phyloP scores from a whole-genome alignment of 1,139 yeast species.

The Suhomyces yuchorum region DNA sequence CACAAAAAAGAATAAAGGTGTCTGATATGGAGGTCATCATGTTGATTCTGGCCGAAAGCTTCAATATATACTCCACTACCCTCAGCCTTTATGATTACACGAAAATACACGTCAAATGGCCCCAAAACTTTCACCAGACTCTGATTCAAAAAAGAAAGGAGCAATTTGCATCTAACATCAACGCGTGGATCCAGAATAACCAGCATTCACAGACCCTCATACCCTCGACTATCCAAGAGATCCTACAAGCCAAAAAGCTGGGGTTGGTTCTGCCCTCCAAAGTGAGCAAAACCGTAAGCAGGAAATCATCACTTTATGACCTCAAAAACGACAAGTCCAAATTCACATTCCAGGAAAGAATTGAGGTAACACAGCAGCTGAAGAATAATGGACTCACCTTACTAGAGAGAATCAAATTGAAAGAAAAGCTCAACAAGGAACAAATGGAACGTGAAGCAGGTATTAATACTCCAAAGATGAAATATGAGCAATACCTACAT shows the following conservation, averaged over 20 bases:
- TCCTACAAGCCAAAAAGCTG: constrained; percentile 7
- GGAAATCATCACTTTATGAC: constrained; percentile 15
- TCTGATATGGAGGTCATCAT: constrained; percentile 22
- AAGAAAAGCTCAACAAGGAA: constrained; percentile 17
- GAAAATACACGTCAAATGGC: constrained; percentile 16
- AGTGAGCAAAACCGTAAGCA: constrained; percentile 24
- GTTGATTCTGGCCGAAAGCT: constrained; percentile 20
- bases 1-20: constrained; percentile 20
- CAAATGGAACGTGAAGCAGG: constrained; percentile 10
- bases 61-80: constrained; percentile 18
- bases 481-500: constrained; percentile 38
- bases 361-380: constrained; percentile 24
- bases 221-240: constrained; percentile 3
- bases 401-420: constrained; percentile 35
- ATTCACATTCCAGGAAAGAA: constrained; percentile 32
- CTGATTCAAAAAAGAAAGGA: constrained; percentile 12
- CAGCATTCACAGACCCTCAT: constrained; percentile 4
- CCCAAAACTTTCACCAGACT: constrained; percentile 10
- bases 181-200: constrained; percentile 17
- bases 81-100: constrained; percentile 3
- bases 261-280: constrained; percentile 20
- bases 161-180: constrained; percentile 8
- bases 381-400: constrained; percentile 38
- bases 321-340: constrained; percentile 35
- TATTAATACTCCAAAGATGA: constrained; percentile 31